Evolutionary conservation across 805 yeast species (phyloP).

Genomic region (Scheffersomyces ergatensis): DNA sequence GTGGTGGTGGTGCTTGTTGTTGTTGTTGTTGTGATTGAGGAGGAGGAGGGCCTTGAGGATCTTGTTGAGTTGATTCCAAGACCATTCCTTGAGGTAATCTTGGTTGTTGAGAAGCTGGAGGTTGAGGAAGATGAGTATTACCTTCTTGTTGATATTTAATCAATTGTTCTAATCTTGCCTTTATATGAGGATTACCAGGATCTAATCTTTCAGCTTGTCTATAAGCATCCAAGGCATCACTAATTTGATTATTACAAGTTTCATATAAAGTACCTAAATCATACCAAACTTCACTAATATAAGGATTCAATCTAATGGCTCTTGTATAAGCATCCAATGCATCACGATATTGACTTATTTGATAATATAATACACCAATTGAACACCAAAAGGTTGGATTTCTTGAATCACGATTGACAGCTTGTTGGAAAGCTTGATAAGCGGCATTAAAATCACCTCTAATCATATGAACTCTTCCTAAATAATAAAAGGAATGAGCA

Average conservation of each 20-base stretch:
- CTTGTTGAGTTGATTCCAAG: slow-evolving; percentile 43
- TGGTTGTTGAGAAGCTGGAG: slow-evolving; percentile 64
- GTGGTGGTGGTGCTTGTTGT: slow-evolving; percentile 9
- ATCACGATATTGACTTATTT: slow-evolving; percentile 92
- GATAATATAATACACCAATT: slow-evolving; percentile 93
- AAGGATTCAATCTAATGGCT: slow-evolving; percentile 93
- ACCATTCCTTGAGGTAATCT: slow-evolving; percentile 63
- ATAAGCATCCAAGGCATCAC: slow-evolving; percentile 95
- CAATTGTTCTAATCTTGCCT: slow-evolving; percentile 85
- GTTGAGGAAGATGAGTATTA: slow-evolving; percentile 59
- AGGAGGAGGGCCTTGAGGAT: slow-evolving; percentile 16
- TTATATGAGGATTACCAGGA: slow-evolving; percentile 91
- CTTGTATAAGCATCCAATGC: slow-evolving; percentile 97
- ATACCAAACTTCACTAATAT: slow-evolving; percentile 97
- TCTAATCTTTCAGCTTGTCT: slow-evolving; percentile 94
- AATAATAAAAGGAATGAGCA: slow-evolving; percentile 96
- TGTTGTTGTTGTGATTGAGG: slow-evolving; percentile 6
- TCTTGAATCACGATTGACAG: slow-evolving; percentile 93
- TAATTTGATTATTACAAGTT: slow-evolving; percentile 92
- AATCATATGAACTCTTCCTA: slow-evolving; percentile 97
- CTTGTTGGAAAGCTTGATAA: slow-evolving; percentile 97
- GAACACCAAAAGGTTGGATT: slow-evolving; percentile 98
- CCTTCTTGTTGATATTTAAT: slow-evolving; percentile 70
- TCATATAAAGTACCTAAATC: slow-evolving; percentile 96
- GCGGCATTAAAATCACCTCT: slow-evolving; percentile 94